Evolutionary conservation across 2,329 filamentous ascomycete species (phyloP).

Genomic region (Herpotrichia juniperi): DNA sequence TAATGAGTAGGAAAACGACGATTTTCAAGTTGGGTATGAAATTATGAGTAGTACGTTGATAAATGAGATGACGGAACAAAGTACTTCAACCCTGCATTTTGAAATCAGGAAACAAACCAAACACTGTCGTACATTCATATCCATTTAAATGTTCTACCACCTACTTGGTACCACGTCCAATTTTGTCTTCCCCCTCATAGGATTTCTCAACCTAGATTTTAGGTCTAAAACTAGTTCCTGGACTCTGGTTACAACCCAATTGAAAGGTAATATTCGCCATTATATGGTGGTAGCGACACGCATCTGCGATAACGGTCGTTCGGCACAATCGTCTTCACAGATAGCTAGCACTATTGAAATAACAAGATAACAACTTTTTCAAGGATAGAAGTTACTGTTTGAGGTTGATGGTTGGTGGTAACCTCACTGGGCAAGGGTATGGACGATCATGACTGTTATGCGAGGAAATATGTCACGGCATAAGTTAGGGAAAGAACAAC

Average conservation of each 20-base stretch:
- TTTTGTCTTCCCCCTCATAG: neutral
- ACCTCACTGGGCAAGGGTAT: neutral
- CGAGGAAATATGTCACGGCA: neutral
- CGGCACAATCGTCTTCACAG: slow-evolving; percentile 5
- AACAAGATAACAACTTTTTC: slow-evolving; percentile 14
- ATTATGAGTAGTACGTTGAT: no score
- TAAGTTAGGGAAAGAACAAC: no score
- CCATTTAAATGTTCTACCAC: neutral
- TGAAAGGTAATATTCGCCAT: slow-evolving; percentile 3
- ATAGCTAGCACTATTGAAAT: neutral
- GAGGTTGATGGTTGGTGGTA: neutral
- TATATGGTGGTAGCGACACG: neutral
- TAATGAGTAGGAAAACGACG: neutral
- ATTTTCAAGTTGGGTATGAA: no score
- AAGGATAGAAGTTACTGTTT: slow-evolving; percentile 6
- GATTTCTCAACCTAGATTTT: neutral
- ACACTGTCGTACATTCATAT: slow-evolving; percentile 1
- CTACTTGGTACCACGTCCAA: neutral
- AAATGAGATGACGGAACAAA: no score
- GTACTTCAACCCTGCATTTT: no score
- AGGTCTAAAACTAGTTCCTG: slow-evolving; percentile 30
- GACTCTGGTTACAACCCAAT: neutral
- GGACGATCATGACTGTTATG: no score
- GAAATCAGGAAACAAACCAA: no score
- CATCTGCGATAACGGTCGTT: neutral